Conservation (phyloP, 495 filamentous ascomycete genomes). For the Talaromyces wortmannii region DNA sequence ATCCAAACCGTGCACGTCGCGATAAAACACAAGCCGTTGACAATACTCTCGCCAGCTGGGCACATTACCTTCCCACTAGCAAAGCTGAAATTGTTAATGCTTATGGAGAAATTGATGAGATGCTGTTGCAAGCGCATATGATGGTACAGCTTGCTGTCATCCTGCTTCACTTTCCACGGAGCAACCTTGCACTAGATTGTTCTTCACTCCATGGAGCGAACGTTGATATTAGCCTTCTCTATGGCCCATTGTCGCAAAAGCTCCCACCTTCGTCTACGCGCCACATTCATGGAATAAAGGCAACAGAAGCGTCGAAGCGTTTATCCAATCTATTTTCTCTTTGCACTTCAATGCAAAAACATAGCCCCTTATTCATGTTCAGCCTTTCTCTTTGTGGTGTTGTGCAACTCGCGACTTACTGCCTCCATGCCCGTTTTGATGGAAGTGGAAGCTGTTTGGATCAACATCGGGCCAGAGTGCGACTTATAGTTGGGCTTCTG, state of each 20-base stretch:
- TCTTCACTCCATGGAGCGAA: conserved; percentile 5
- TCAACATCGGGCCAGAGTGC: conserved; percentile 35
- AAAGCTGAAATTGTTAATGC: conserved; percentile 37
- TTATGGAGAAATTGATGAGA: conserved; percentile 38
- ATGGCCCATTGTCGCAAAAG: conserved; percentile 13
- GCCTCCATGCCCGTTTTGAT: conserved; percentile 13
- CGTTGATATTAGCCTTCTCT: conserved; percentile 18
- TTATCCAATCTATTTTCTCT: conserved; percentile 32
- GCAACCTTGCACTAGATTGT: conserved; percentile 23
- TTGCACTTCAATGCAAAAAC: conserved; percentile 28
- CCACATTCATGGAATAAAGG: conserved; percentile 34
- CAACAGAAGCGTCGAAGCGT: conserved; percentile 32
- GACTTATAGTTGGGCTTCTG: conserved; percentile 29
- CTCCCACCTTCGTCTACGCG: conserved; percentile 30
- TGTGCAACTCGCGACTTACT: conserved; percentile 29
- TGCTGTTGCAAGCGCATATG: conserved; percentile 38
- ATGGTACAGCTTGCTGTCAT: conserved; percentile 34
- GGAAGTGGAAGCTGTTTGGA: conserved; percentile 29
- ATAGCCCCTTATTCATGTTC: conserved; percentile 29
- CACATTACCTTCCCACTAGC: conserved; percentile 30
- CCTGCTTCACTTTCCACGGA: conserved; percentile 34
- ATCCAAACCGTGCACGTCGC: conserved; percentile 23
- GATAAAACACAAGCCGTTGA: conserved; percentile 37
- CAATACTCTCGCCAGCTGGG: conserved; percentile 38
- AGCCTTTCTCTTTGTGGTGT: conserved; percentile 28